Evolutionary conservation across 371 early-diverging fungal genomes (phyloP).

Genomic region (Mortierella sp.): DNA sequence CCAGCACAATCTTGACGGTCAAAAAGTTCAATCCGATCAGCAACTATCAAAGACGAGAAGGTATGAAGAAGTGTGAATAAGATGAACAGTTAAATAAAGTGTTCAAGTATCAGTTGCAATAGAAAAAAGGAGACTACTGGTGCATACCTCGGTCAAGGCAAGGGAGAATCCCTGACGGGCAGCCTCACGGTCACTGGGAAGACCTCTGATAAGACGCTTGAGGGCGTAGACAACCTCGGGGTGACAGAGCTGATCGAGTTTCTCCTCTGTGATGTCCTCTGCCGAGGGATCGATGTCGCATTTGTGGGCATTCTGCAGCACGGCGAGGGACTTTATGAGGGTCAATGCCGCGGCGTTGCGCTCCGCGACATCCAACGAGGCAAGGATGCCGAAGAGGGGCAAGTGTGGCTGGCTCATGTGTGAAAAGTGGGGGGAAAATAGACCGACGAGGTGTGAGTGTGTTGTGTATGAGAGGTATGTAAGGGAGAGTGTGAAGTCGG

Average conservation of each 20-base stretch:
- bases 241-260: conserved; percentile 70
- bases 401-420: conserved; percentile 56
- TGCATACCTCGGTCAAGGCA: conserved; percentile 86
- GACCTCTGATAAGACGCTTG: conserved; percentile 90
- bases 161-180: conserved; percentile 96
- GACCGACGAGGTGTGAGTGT: too few relatives aligned
- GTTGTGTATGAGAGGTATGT: conserved; percentile 9
- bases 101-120: too few relatives aligned
- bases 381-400: conserved; percentile 64
- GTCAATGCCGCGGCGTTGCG: conserved; percentile 71
- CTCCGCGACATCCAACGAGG: conserved; percentile 71
- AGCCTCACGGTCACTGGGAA: conserved; percentile 89
- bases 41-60: conserved; percentile 40
- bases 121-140: conserved; percentile 20
- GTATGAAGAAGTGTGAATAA: conserved; percentile 3
- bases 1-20: conserved; percentile 72
- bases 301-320: conserved; percentile 65
- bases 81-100: conserved; percentile 42
- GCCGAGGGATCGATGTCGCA: conserved; percentile 44
- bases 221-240: conserved; percentile 90
- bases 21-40: conserved; percentile 62
- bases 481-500: conserved; percentile 22
- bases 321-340: conserved; percentile 63
- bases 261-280: conserved; percentile 66
- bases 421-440: not conserved